phyloP scores from a whole-genome alignment of 371 early-diverging fungal species.

The Mucor saturninus region DNA sequence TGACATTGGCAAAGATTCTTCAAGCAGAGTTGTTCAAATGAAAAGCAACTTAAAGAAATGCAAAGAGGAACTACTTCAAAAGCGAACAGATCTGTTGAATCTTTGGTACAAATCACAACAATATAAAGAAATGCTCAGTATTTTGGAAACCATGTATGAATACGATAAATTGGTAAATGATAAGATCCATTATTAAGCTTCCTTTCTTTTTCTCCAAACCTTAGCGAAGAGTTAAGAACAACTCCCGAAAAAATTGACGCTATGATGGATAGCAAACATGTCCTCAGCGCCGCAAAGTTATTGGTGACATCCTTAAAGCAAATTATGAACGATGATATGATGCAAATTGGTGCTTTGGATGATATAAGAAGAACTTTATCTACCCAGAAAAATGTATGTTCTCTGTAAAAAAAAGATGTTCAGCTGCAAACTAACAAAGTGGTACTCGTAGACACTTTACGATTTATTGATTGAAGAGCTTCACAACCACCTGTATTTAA shows the following conservation, averaged over 20 bases:
- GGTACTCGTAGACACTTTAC: constrained; percentile 59
- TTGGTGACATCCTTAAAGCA: constrained; percentile 72
- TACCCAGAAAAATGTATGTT: constrained; percentile 67
- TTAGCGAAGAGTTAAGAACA: constrained; percentile 81
- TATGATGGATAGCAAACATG: constrained; percentile 79
- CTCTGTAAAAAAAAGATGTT: not conserved
- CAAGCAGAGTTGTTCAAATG: constrained; percentile 70
- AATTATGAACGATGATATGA: constrained; percentile 75
- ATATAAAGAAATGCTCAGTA: constrained; percentile 82
- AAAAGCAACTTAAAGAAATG: constrained; percentile 68
- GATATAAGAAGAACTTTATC: constrained; percentile 75
- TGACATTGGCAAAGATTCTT: constrained; percentile 47
- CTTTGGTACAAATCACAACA: constrained; percentile 82
- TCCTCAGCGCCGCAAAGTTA: constrained; percentile 76
- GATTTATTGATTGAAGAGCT: constrained; percentile 89
- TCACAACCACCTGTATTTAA: constrained; percentile 91
- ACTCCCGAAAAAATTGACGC: constrained; percentile 80
- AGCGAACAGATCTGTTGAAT: constrained; percentile 77
- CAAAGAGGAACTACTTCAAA: constrained; percentile 71
- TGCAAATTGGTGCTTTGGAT: constrained; percentile 84
- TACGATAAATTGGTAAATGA: not conserved
- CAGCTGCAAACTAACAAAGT: not conserved
- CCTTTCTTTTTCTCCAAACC: not conserved
- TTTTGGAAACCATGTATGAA: constrained; percentile 76
- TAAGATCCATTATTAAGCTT: not conserved